Percentiles rank a stretch among this genome's conserved stretches.
These are phyloP conservation scores for Eutrema salsugineum DNA, from an alignment of 441 rosid species.

Conservation along the genomic window DNA sequence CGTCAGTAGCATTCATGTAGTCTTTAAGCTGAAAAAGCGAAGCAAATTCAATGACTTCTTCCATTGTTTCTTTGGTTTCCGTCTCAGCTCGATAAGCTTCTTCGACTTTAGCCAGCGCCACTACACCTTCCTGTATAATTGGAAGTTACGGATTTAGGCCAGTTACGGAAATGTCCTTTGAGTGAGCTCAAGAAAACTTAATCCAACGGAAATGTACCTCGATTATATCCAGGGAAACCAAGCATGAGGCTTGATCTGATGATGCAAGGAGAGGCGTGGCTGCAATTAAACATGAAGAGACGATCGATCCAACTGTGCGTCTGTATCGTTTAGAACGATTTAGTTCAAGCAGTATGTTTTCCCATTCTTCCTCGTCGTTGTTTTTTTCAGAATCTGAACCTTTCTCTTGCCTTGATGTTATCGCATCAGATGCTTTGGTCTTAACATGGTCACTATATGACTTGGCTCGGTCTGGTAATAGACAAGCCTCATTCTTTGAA, in stretches of 20 bases:
- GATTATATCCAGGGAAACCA: constrained; percentile 70
- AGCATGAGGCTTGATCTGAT: constrained; percentile 58
- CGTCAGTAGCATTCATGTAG: constrained; percentile 54
- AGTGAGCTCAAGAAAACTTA: neutral
- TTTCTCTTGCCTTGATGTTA: constrained; percentile 28
- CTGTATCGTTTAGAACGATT: constrained; percentile 75
- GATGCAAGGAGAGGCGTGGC: constrained; percentile 82
- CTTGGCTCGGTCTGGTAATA: constrained; percentile 54
- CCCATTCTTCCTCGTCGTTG: constrained; percentile 57
- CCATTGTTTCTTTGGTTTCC: constrained; percentile 65
- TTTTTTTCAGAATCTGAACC: constrained; percentile 22
- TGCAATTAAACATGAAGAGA: constrained; percentile 72
- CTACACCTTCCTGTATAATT: constrained; percentile 58
- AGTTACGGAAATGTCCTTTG: neutral
- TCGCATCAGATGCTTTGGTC: constrained; percentile 43
- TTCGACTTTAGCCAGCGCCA: constrained; percentile 70
- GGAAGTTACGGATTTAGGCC: neutral
- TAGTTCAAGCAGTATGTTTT: constrained; percentile 52
- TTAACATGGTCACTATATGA: constrained; percentile 42
- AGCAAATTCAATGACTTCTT: constrained; percentile 49
- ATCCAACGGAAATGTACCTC: constrained; percentile 47
- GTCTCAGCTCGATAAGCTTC: constrained; percentile 71
- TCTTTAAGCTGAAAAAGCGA: constrained; percentile 77
- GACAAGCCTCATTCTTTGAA: constrained; percentile 62
- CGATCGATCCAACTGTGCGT: constrained; percentile 77